These are phyloP conservation scores for Talaromyces sp. DNA, from an alignment of 2,329 filamentous ascomycete genomes.

Conservation along the genomic window DNA sequence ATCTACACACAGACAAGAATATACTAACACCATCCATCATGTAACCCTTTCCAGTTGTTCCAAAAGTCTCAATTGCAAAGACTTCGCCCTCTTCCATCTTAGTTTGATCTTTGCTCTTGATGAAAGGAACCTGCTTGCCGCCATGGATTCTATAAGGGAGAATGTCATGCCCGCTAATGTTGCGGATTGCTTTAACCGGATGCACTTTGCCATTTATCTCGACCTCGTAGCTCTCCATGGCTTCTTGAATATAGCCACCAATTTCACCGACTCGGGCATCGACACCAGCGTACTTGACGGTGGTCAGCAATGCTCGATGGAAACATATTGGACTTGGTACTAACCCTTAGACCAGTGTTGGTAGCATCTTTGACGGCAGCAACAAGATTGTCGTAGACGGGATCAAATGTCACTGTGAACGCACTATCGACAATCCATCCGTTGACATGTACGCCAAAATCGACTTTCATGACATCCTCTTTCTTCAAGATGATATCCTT, in stretches of 20 bases:
- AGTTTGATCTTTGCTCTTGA: slow-evolving; percentile 49
- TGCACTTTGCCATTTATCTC: slow-evolving; percentile 52
- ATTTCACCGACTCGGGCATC: slow-evolving; percentile 56
- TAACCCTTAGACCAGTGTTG: slow-evolving; percentile 54
- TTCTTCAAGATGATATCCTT: slow-evolving; percentile 69
- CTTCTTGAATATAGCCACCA: slow-evolving; percentile 58
- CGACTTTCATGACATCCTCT: slow-evolving; percentile 77
- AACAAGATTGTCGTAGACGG: slow-evolving; percentile 70
- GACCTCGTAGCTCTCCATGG: slow-evolving; percentile 61
- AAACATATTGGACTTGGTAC: not conserved
- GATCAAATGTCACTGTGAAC: slow-evolving; percentile 74
- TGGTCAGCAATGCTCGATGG: slow-evolving; percentile 14
- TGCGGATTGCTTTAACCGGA: slow-evolving; percentile 56
- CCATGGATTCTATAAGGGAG: slow-evolving; percentile 55
- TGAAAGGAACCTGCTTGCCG: slow-evolving; percentile 55
- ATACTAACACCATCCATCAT: slow-evolving; percentile 46
- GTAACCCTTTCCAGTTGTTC: slow-evolving; percentile 52
- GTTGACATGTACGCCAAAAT: slow-evolving; percentile 78
- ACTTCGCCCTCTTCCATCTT: slow-evolving; percentile 60
- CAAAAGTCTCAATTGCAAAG: slow-evolving; percentile 60
- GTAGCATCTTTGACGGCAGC: slow-evolving; percentile 71
- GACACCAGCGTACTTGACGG: slow-evolving; percentile 49
- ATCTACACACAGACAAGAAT: not conserved
- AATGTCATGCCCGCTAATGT: slow-evolving; percentile 56
- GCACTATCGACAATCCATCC: slow-evolving; percentile 78